Evolutionary conservation across 2,329 filamentous ascomycete species (phyloP).

Genomic region (Penicillium aurantiogriseum): DNA sequence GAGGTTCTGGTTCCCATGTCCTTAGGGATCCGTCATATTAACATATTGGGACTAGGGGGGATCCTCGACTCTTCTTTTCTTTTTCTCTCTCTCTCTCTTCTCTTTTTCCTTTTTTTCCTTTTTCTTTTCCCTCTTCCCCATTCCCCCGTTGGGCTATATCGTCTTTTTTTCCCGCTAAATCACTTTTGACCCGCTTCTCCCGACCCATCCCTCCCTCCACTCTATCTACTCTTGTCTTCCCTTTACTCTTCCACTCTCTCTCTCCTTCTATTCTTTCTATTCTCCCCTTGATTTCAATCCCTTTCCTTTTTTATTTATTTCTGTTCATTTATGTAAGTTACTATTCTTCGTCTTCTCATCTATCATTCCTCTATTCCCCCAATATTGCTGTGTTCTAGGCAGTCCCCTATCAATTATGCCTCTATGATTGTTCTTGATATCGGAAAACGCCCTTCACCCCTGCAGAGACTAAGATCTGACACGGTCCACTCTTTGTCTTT

Average conservation of each 20-base stretch:
- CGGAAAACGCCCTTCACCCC: constrained; percentile 17
- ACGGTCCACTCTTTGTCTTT: constrained; percentile 24
- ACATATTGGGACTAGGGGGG: constrained; percentile 43
- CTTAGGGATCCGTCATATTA: constrained; percentile 43
- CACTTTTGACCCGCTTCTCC: constrained; percentile 11
- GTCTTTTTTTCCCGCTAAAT: constrained; percentile 10
- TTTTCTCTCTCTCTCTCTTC: constrained; percentile 14
- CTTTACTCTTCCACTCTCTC: not conserved
- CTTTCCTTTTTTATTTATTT: not conserved
- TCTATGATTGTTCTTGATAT: constrained; percentile 20
- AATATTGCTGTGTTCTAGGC: not conserved
- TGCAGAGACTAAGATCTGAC: constrained; percentile 27
- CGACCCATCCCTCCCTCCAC: constrained; percentile 15
- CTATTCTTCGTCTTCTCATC: not conserved
- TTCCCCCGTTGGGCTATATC: constrained; percentile 7
- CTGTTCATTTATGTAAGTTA: not conserved
- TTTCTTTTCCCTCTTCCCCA: constrained; percentile 9
- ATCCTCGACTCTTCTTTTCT: constrained; percentile 32
- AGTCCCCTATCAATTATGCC: constrained; percentile 11
- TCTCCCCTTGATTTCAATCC: not conserved
- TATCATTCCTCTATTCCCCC: not conserved
- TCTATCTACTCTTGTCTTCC: constrained; percentile 11
- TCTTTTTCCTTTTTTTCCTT: constrained; percentile 13
- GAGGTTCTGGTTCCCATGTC: constrained; percentile 6
- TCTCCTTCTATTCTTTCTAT: not conserved